Base-by-base conservation (phyloP, 768 basidiomycete species). In the Mycena belliarum region DNA sequence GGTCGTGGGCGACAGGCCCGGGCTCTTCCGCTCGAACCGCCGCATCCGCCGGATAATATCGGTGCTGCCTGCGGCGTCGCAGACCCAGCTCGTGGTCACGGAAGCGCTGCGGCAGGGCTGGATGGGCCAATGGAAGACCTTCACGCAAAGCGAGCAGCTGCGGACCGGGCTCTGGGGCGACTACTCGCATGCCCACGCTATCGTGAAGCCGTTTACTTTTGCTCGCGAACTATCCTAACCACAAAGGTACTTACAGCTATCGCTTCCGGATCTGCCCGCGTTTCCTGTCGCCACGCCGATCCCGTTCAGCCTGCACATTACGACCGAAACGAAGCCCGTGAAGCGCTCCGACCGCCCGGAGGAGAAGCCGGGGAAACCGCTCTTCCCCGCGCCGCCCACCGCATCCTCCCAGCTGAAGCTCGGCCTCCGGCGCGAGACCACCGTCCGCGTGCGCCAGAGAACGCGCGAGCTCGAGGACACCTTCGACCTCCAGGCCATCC, bases 291-390 rank as follows among this genome's bases (percentile, higher is more conserved):
- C 55, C 16, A 55, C 61, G 11, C 14, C 35, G 1, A 50, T 63
- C 26, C 57, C 56, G 18, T 58, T 63, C 16, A 47, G 57, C 28
- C 33, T 63, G 10, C 41, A 42, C 25, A 32, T 63, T 16, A 49
- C 50, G 23, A 63, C 61, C 4, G 49, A 59, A 1, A 63, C 61
- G n/a, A 63, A 63, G 53, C 32, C 38, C 14, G 43, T 58, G 44
- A 37, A 20, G 4, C 11, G 16, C 2, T 57, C 60, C 6, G 47
- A 62, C 9, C 26, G n/a, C 4, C 61, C 57, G 0, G 61, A 51
- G 32, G 61, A 59, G 43, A 62, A 62, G 37, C 55, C 57, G 20
- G 47, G 52, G 10, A 63, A 50, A 20, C 56, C 52, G 8, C 32
- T 63, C 4, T 63, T 63, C n/a, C 61, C 61, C 16, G 49, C 56